Conservation (phyloP, 2,329 filamentous ascomycete genomes). For the Bipolaris victoriae region DNA sequence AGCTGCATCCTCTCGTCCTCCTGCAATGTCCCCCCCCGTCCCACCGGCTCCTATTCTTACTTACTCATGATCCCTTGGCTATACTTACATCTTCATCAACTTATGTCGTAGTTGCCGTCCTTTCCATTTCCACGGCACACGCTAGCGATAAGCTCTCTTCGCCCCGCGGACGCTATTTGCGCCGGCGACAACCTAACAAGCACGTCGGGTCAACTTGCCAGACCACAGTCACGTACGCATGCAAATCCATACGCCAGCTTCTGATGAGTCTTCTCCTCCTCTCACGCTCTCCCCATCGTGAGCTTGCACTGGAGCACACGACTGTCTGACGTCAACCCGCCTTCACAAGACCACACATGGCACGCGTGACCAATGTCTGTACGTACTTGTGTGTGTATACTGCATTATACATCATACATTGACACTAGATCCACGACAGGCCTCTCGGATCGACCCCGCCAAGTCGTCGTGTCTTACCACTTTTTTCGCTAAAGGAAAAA, state of each 20-base stretch:
- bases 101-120: background rate
- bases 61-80: no score
- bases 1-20: background rate
- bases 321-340: background rate
- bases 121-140: background rate
- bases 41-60: no score
- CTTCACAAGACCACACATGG: background rate
- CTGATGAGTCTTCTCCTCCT: background rate
- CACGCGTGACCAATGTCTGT: conserved; percentile 1
- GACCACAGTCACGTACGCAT: background rate
- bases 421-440: background rate
- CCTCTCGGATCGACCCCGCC: background rate
- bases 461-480: background rate
- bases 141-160: background rate
- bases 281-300: background rate
- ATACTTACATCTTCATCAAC: no score
- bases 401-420: conserved; percentile 4
- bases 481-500: conserved; percentile 6
- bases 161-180: conserved; percentile 5
- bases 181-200: background rate
- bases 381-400: background rate
- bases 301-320: background rate
- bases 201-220: conserved; percentile 1
- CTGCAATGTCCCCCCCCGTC: background rate
- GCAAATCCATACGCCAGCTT: background rate